phyloP scores from a whole-genome alignment of 2,329 filamentous ascomycete genomes.

The Rosellinia necatrix region DNA sequence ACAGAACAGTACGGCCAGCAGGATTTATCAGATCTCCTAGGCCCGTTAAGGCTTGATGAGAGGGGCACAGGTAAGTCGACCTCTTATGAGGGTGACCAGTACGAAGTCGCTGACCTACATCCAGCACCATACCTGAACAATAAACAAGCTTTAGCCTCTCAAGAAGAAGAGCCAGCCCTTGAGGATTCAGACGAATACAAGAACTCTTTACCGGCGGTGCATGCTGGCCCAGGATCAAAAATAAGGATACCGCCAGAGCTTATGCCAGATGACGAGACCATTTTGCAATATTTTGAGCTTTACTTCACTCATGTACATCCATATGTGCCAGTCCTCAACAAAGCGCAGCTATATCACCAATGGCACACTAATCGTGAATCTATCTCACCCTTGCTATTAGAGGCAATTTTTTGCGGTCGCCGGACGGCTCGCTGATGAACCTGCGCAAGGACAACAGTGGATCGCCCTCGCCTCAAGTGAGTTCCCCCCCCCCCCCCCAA shows the following conservation, averaged over 20 bases:
- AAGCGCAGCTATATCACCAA: conserved; percentile 81
- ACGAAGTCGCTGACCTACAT: conserved; percentile 18
- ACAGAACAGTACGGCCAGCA: conserved; percentile 69
- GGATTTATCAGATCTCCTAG: conserved; percentile 79
- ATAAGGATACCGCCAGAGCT: conserved; percentile 89
- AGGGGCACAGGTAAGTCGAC: conserved; percentile 74
- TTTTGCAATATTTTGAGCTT: conserved; percentile 83
- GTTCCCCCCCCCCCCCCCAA: no score
- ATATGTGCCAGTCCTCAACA: conserved; percentile 88
- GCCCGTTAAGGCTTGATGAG: conserved; percentile 85
- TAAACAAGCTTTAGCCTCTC: conserved; percentile 46
- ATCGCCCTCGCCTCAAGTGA: conserved; percentile 83
- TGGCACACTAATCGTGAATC: conserved; percentile 83
- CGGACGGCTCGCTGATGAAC: conserved; percentile 80
- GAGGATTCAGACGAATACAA: conserved; percentile 77
- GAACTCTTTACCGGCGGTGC: conserved; percentile 69
- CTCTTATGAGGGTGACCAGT: neutral
- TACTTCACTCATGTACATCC: conserved; percentile 92
- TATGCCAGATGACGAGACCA: conserved; percentile 87
- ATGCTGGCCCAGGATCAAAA: conserved; percentile 71
- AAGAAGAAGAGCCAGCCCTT: conserved; percentile 65
- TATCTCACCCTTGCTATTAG: conserved; percentile 86
- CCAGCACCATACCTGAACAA: conserved; percentile 83
- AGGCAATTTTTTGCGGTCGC: conserved; percentile 91
- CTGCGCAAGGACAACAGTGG: conserved; percentile 88